Base-by-base conservation (phyloP, 2,329 filamentous ascomycete genomes). In the Mariannaea sp. region DNA sequence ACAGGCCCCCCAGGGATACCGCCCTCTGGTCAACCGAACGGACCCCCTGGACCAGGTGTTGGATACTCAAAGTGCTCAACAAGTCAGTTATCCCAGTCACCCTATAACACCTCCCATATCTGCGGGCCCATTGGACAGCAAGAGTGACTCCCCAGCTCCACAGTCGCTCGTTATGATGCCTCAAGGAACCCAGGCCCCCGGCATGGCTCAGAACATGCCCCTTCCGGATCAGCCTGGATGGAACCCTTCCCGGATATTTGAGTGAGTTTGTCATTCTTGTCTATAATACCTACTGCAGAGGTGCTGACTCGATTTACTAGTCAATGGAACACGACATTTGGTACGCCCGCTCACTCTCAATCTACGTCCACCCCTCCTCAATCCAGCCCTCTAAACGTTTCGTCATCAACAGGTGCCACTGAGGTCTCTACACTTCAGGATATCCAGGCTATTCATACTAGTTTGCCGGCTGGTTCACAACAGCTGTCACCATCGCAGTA, bases 281-380 rank as follows among this genome's bases (percentile, higher is more conserved):
- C 16, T 5, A 27, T n/a, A 24, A n/a, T n/a, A n/a, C n/a, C n/a
- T n/a, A n/a, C n/a, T n/a, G n/a, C n/a, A n/a, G n/a, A n/a, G n/a
- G 17, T 51, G 36, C 49, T 59, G 43, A 57, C 47, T 32, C 24
- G 36, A 14, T 10, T n/a, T 33, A 5, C 22, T 51, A 96, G 92
- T 72, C 91, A 96, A 78, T 97, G 93, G 92, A 92, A 96, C 73
- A 87, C 89, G 68, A 92, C 93, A 61, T 97, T 97, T 76, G 90
- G 91, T 78, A 89, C 87, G 72, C 85, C 84, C 45, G 58, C 65
- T 49, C 67, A 70, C 40, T 45, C 68, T 56, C 61, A 70, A 40
- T 55, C 67, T 49, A 60, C 53, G 45, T 60, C 69, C 49, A 64
- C 72, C 71, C 62, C 62, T 55, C 70, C 76, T 61, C 76, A 78